These are phyloP conservation scores for Prosopis cineraria DNA, from an alignment of 306 rosid species.

Conservation along the genomic window DNA sequence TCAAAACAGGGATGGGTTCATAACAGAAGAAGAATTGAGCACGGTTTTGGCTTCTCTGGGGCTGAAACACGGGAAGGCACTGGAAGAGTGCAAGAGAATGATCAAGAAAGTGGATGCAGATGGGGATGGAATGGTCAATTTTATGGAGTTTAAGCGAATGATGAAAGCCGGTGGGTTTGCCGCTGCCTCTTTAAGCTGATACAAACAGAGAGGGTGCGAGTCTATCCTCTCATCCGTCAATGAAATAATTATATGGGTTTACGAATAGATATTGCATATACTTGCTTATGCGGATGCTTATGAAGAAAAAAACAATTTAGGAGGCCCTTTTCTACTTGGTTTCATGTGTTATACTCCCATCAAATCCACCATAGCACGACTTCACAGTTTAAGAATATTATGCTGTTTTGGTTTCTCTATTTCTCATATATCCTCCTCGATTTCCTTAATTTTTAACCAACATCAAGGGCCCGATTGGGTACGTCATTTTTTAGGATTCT, in stretches of 20 bases:
- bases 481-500: no score
- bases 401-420: no score
- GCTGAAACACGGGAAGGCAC: conserved; percentile 28
- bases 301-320: background rate
- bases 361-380: no score
- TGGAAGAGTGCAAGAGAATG: conserved; percentile 50
- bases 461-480: no score
- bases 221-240: background rate
- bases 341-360: background rate
- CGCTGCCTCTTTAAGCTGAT: background rate
- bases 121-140: conserved; percentile 56
- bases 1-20: conserved; percentile 53
- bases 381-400: no score
- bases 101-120: conserved; percentile 48
- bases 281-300: background rate
- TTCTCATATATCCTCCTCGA: no score
- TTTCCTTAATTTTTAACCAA: no score
- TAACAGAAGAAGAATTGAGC: conserved; percentile 48
- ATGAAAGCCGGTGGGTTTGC: conserved; percentile 47
- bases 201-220: background rate
- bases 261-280: background rate
- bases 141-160: conserved; percentile 48
- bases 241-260: background rate
- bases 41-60: conserved; percentile 46
- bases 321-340: background rate